Conservation (phyloP, 1,284 basidiomycete genomes). For the Ceratobasidium sp. region DNA sequence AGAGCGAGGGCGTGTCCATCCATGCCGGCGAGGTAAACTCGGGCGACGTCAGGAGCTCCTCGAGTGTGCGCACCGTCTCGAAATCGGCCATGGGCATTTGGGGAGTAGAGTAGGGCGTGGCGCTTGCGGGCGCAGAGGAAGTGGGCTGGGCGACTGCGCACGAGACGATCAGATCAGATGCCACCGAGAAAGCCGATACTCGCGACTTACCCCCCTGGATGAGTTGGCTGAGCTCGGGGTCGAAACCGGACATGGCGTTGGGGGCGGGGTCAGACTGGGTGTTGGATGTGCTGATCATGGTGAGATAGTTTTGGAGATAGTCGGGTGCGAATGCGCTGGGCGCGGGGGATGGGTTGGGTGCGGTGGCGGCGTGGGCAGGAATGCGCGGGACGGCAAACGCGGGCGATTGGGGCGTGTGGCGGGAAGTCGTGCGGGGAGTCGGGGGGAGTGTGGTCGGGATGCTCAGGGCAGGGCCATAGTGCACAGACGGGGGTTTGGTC, state of each 20-base stretch:
- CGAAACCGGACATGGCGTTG: background rate
- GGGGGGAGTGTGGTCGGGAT: slow-evolving; percentile 14
- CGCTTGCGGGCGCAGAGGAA: background rate
- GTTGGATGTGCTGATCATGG: slow-evolving; percentile 5
- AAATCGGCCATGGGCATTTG: background rate
- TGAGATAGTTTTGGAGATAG: slow-evolving; percentile 18
- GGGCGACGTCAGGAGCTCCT: slow-evolving; percentile 5
- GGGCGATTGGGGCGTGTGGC: slow-evolving; percentile 22
- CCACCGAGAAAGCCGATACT: too few species aligned
- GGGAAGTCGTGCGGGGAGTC: slow-evolving; percentile 18
- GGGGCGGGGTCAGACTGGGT: slow-evolving; percentile 10
- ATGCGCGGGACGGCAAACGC: slow-evolving; percentile 18
- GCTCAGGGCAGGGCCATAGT: slow-evolving; percentile 13
- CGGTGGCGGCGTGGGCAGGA: background rate
- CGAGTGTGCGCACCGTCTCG: background rate
- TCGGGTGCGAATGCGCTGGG: background rate
- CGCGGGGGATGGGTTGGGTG: background rate
- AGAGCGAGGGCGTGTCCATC: slow-evolving; percentile 2
- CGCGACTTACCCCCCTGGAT: slow-evolving; percentile 10
- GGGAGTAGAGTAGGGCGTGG: slow-evolving; percentile 5
- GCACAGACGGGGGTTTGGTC: background rate
- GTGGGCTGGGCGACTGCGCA: background rate
- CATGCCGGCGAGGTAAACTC: slow-evolving; percentile 14
- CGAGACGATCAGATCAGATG: background rate
- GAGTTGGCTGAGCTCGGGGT: background rate